Conservation (phyloP, 1,284 basidiomycete genomes). For the Rhodofomes roseus region DNA sequence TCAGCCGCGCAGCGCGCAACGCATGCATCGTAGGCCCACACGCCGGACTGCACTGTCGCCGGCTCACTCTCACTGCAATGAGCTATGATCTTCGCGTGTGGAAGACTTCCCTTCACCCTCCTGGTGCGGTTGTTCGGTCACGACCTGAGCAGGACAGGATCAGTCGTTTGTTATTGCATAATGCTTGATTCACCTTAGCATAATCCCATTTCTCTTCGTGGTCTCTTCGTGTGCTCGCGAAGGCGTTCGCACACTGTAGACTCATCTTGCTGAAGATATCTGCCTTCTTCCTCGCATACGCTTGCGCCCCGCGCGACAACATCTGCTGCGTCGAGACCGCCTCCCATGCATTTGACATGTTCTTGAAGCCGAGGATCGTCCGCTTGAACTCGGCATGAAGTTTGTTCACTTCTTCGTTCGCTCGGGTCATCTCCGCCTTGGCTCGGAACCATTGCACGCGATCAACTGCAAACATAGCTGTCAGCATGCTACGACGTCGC, state of each 20-base stretch:
- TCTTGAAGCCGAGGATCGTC: background rate
- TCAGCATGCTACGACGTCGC: background rate
- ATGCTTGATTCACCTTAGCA: no score
- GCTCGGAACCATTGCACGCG: background rate
- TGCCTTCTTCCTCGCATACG: background rate
- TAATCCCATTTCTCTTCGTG: background rate
- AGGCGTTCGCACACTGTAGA: background rate
- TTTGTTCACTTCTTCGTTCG: background rate
- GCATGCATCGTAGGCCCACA: no score
- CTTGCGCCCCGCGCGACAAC: background rate
- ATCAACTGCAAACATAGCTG: background rate
- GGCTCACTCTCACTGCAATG: no score
- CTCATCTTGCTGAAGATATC: background rate
- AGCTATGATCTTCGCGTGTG: no score
- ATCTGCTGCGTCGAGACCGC: background rate
- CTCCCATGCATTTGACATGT: background rate
- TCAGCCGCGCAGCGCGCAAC: no score
- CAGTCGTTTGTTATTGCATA: no score
- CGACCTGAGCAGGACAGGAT: no score
- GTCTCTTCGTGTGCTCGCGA: background rate
- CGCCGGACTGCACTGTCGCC: no score
- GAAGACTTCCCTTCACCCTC: no score
- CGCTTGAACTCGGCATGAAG: background rate
- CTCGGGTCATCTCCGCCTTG: background rate
- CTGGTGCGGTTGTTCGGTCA: no score